Evolutionary conservation across 306 rosid genomes (phyloP).

Genomic region (Acacia confusa): DNA sequence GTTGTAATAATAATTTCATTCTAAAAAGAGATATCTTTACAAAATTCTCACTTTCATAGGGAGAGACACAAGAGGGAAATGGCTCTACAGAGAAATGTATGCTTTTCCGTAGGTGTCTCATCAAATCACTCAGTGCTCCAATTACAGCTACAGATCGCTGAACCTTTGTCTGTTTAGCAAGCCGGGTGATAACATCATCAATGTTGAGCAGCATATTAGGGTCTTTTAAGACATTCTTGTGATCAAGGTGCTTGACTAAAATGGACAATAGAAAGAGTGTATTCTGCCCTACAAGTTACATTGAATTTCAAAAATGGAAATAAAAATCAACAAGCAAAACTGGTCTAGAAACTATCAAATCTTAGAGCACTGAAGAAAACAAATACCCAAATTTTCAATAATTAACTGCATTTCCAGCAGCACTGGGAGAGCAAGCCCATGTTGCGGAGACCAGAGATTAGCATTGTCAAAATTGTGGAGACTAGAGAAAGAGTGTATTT

Average conservation of each 20-base stretch:
- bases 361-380: constrained; percentile 28
- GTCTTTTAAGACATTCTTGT: constrained; percentile 80
- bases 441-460: constrained; percentile 66
- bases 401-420: constrained; percentile 60
- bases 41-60: not conserved
- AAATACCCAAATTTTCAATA: constrained; percentile 53
- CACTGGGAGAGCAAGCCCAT: constrained; percentile 63
- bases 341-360: constrained; percentile 12
- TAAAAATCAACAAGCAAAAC: not conserved
- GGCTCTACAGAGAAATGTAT: constrained; percentile 86
- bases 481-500: too few relatives aligned
- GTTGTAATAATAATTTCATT: not conserved
- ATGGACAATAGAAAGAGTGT: constrained; percentile 82
- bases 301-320: constrained; percentile 24
- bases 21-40: not conserved
- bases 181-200: constrained; percentile 66
- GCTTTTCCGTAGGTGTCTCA: constrained; percentile 88
- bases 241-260: constrained; percentile 94
- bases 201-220: constrained; percentile 89
- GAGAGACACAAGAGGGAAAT: not conserved
- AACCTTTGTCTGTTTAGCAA: constrained; percentile 71
- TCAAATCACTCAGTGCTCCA: constrained; percentile 80
- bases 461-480: too few relatives aligned
- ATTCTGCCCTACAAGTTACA: constrained; percentile 69
- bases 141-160: constrained; percentile 79